Base-by-base conservation (phyloP, 2,329 filamentous ascomycete genomes). In the Penicillium sp. region DNA sequence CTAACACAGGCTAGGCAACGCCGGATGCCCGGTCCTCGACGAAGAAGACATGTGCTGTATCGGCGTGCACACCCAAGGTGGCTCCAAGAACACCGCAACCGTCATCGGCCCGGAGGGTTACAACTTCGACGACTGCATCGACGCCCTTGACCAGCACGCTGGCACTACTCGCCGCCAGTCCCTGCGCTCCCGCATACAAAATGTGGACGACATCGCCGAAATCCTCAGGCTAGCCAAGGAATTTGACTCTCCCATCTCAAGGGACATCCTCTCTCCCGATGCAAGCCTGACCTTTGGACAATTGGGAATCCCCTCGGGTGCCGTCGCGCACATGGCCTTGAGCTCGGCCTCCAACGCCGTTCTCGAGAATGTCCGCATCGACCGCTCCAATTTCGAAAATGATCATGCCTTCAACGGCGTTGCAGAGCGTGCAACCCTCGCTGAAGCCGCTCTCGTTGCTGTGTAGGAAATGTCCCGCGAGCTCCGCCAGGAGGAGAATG, bases 21-120 rank as follows among this genome's bases (percentile, higher is more conserved):
- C 45, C 48, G 56, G 56, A 21, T 41, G 48, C 26, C 47, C 56
- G 6, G 48, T 58, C 21, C 30, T 51, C 30, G 29, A 50, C 46
- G 56, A 52, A 19, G n/a, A 52, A 19, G n/a, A 52, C 56, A 51
- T 51, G 48, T 31, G 31, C 48, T 50, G 30, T 47, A 51, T 51
- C 31, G 53, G 41, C 41, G 53, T 47, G 21, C 53, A 56, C 44
- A 47, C 46, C 41, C 45, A 46, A 7, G 53, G 53, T 26, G 53
- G 46, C 15, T 38, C 19, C 41, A 44, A 31, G 7, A 56, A 56
- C 41, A 45, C 35, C 53, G 53, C 53, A 21, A 56, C 41, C 15
- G 41, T 35, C 13, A 47, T 56, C 26, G 41, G 30, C 44, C 19
- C 13, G 15, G 35, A 31, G 35, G 53, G 53, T 19, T 30, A 56